Evolutionary conservation across 495 filamentous ascomycete species (phyloP).

Genomic region (Daldinia childiae): DNA sequence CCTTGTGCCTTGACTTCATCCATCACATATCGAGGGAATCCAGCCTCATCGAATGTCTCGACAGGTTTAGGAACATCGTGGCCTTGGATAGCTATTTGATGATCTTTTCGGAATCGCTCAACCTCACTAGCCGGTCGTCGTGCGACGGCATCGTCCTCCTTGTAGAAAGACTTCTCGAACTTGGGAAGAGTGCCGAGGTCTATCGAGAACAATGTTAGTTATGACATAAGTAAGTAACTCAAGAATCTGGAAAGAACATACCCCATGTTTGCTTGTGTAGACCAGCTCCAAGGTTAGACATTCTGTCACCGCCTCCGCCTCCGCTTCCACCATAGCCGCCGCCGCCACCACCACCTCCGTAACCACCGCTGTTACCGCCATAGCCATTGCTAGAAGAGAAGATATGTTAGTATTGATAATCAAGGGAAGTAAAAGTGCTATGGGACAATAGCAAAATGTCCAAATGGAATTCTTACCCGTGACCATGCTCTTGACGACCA

Average conservation of each 20-base stretch:
- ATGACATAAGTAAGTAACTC: background rate
- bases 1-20: constrained; percentile 98
- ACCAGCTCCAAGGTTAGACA: constrained; percentile 87
- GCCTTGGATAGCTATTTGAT: constrained; percentile 82
- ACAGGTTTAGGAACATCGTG: constrained; percentile 87
- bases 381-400: constrained; percentile 46
- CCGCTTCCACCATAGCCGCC: constrained; percentile 62
- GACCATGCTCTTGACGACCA: constrained; percentile 50
- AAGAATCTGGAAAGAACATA: constrained; percentile 55
- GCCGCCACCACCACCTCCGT: constrained; percentile 56
- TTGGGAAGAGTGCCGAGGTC: constrained; percentile 85
- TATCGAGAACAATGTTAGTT: constrained; percentile 49
- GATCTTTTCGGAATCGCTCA: constrained; percentile 81
- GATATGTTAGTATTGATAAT: constrained; percentile 26
- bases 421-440: background rate
- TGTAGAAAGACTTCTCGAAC: constrained; percentile 99
- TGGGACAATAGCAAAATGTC: background rate
- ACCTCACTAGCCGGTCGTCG: constrained; percentile 80
- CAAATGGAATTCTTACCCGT: constrained; percentile 42
- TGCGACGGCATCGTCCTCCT: constrained; percentile 83
- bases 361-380: constrained; percentile 56
- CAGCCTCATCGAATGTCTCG: constrained; percentile 95
- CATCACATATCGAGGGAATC: constrained; percentile 96
- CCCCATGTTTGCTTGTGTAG: constrained; percentile 89
- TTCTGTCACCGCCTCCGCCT: constrained; percentile 78